Evolutionary conservation across 2,329 filamentous ascomycete species (phyloP).

Genomic region (Exutisphaerella laricina): DNA sequence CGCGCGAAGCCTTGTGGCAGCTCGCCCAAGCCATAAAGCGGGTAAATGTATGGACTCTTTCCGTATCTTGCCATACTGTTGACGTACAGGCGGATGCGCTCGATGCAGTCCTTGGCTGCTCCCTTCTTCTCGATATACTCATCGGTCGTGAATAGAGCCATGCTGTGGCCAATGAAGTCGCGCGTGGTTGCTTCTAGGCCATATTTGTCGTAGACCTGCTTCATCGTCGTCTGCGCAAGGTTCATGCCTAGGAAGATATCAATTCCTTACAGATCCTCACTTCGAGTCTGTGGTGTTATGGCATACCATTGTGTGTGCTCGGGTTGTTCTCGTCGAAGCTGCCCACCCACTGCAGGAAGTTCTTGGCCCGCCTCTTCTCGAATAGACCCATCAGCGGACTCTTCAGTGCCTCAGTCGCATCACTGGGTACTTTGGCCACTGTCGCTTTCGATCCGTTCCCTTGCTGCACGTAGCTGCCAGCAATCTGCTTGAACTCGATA

Average conservation of each 20-base stretch:
- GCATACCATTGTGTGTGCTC: constrained; percentile 77
- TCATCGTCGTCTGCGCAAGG: constrained; percentile 77
- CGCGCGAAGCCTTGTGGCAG: constrained; percentile 96
- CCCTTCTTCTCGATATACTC: constrained; percentile 72
- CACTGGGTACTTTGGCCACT: constrained; percentile 93
- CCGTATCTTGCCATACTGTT: constrained; percentile 97
- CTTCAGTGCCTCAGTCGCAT: constrained; percentile 80
- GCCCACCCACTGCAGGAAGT: constrained; percentile 93
- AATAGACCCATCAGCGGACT: constrained; percentile 96
- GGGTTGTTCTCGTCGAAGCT: constrained; percentile 77
- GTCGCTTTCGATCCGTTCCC: constrained; percentile 75
- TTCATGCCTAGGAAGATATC: constrained; percentile 57
- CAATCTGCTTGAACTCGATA: constrained; percentile 60
- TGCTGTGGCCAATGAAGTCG: constrained; percentile 96
- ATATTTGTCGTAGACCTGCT: constrained; percentile 98
- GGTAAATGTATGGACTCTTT: constrained; percentile 99
- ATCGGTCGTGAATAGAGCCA: constrained; percentile 92
- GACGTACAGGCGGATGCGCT: constrained; percentile 91
- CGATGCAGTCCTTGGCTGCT: constrained; percentile 74
- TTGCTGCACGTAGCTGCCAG: constrained; percentile 94
- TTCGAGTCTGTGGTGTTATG: background rate
- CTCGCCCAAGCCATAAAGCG: constrained; percentile 93
- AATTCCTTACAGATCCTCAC: background rate
- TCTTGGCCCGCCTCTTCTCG: constrained; percentile 95
- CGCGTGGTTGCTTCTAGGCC: constrained; percentile 81